Evolutionary conservation across 495 filamentous ascomycete species (phyloP).

Genomic region (Penicillium canariense): DNA sequence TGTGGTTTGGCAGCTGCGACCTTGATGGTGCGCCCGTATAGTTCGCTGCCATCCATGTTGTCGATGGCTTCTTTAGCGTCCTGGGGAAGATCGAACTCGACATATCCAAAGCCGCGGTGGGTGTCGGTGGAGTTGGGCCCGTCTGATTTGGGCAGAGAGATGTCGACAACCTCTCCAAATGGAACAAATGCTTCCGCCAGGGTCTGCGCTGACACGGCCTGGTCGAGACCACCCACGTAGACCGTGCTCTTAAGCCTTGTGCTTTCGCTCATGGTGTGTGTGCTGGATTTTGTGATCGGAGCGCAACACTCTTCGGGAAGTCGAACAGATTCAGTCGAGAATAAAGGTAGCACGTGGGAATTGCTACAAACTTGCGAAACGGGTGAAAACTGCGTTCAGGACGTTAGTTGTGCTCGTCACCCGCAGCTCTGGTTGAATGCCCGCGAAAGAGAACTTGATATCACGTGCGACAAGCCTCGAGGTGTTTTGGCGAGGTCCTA

Average conservation of each 20-base stretch:
- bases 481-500: slow-evolving; percentile 42
- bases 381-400: neutral
- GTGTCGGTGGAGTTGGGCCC: slow-evolving; percentile 63
- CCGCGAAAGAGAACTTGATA: slow-evolving; percentile 32
- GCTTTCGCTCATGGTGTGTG: slow-evolving; percentile 67
- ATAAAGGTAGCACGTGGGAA: neutral
- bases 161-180: slow-evolving; percentile 89
- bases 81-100: slow-evolving; percentile 82
- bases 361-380: neutral
- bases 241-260: slow-evolving; percentile 83
- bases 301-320: neutral
- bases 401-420: slow-evolving; percentile 1
- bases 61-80: slow-evolving; percentile 96
- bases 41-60: slow-evolving; percentile 97
- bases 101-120: slow-evolving; percentile 93
- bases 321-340: neutral
- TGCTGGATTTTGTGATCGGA: neutral
- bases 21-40: slow-evolving; percentile 91
- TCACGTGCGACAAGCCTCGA: slow-evolving; percentile 37
- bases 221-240: slow-evolving; percentile 86
- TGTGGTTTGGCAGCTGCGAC: slow-evolving; percentile 90
- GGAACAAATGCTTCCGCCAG: slow-evolving; percentile 92
- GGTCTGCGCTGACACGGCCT: slow-evolving; percentile 66
- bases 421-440: slow-evolving; percentile 1
- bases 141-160: slow-evolving; percentile 85